Percentiles rank a stretch among this genome's conserved stretches.
Evolutionary conservation across 2,329 filamentous ascomycete species (phyloP).

Genomic region (Neodidymelliopsis sp.): DNA sequence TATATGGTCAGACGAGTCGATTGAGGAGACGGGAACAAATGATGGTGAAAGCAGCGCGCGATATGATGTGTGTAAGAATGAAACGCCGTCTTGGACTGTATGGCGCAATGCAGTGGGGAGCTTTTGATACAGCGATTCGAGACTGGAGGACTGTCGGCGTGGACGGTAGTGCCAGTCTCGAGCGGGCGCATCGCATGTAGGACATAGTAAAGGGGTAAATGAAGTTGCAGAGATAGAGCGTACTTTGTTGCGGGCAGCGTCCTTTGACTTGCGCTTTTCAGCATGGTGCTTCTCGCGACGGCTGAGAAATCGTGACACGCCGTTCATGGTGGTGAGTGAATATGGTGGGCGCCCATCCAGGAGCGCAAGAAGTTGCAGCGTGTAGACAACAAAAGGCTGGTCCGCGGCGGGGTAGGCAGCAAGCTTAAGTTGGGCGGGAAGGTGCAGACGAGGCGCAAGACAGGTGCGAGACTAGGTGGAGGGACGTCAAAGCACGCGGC

Average conservation of each 20-base stretch:
- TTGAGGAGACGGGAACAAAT: conserved; percentile 21
- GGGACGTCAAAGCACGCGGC: conserved; percentile 3
- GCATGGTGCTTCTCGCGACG: conserved; percentile 66
- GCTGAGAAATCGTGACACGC: conserved; percentile 72
- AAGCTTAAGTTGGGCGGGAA: conserved; percentile 17
- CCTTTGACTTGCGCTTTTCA: conserved; percentile 48
- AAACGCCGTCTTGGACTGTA: conserved; percentile 23
- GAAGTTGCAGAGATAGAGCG: conserved; percentile 28
- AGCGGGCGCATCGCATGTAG: conserved; percentile 14
- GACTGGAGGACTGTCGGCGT: conserved; percentile 25
- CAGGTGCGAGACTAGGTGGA: conserved; percentile 1
- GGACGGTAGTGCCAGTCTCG: conserved; percentile 11
- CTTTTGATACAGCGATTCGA: conserved; percentile 32
- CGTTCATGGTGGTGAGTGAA: conserved; percentile 52
- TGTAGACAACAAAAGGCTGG: conserved; percentile 10
- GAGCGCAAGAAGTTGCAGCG: conserved; percentile 7
- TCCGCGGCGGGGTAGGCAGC: conserved; percentile 26
- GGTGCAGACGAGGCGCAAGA: conserved; percentile 21
- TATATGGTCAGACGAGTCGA: conserved; percentile 36
- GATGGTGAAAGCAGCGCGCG: conserved; percentile 19
- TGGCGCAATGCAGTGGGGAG: conserved; percentile 31
- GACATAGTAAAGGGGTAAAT: conserved; percentile 21
- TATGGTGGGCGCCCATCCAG: conserved; percentile 28
- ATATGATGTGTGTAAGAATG: conserved; percentile 30
- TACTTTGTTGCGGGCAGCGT: conserved; percentile 44